phyloP scores from a whole-genome alignment of 108 stramenopile genomes.

The Nannochloropsis gaditana region DNA sequence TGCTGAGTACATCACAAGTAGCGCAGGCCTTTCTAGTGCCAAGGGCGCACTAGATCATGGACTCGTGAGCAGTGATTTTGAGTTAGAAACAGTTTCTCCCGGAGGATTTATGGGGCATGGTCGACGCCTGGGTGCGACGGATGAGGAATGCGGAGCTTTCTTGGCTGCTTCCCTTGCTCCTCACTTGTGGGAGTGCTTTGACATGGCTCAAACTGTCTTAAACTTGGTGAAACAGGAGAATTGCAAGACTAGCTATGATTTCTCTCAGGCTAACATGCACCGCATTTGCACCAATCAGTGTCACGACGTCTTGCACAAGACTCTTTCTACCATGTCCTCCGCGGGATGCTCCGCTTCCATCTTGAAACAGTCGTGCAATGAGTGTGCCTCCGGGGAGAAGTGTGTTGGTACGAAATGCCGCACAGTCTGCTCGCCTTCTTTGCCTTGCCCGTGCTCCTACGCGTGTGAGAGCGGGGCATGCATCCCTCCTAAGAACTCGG shows the following conservation, averaged over 20 bases:
- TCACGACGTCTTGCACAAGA: conserved; percentile 1
- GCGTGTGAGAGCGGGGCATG: not conserved
- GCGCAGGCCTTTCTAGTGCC: not conserved
- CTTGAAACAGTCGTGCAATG: not conserved
- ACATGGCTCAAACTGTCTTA: conserved; percentile 6
- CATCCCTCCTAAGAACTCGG: conserved; percentile 19
- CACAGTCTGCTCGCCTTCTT: not conserved
- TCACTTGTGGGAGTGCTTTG: conserved; percentile 15
- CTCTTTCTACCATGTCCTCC: not conserved
- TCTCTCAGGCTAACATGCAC: not conserved
- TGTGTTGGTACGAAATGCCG: not conserved
- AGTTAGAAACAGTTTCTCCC: not conserved
- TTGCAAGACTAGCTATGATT: not conserved
- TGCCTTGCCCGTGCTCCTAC: conserved; percentile 1
- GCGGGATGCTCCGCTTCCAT: not conserved
- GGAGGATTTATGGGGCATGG: conserved; percentile 15
- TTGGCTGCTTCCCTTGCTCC: not conserved
- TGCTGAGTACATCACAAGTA: not conserved
- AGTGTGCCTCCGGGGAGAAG: conserved; percentile 12
- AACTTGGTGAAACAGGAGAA: not conserved
- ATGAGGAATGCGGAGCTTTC: conserved; percentile 19
- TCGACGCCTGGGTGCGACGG: not conserved
- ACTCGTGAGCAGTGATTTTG: not conserved
- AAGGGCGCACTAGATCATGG: not conserved
- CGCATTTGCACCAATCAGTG: conserved; percentile 17